These are phyloP conservation scores for Plasmodium malariae DNA, from an alignment of 169 alveolate genomes.

Conservation along the genomic window DNA sequence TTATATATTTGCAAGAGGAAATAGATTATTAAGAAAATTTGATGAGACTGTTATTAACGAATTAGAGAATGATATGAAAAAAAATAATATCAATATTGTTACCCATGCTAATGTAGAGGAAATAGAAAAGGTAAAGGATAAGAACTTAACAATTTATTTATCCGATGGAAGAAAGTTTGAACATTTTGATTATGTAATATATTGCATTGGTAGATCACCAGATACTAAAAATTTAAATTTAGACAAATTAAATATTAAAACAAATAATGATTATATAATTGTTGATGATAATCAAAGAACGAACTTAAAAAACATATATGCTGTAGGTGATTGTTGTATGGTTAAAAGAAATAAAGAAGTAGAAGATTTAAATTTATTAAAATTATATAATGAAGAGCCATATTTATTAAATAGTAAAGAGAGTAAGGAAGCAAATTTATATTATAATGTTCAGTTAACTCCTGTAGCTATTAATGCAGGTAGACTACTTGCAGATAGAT, in stretches of 20 bases:
- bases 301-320: slow-evolving; percentile 62
- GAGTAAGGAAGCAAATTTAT: background rate
- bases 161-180: slow-evolving; percentile 94
- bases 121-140: slow-evolving; percentile 84
- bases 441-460: slow-evolving; percentile 86
- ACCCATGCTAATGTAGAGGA: slow-evolving; percentile 94
- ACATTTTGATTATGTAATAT: slow-evolving; percentile 70
- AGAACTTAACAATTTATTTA: slow-evolving; percentile 92
- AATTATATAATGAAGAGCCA: slow-evolving; percentile 34
- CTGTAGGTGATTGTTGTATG: slow-evolving; percentile 70
- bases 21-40: slow-evolving; percentile 78
- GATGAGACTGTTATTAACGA: slow-evolving; percentile 82
- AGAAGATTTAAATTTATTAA: slow-evolving; percentile 50
- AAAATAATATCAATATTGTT: slow-evolving; percentile 77
- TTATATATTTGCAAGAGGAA: slow-evolving; percentile 86
- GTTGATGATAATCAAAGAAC: slow-evolving; percentile 76
- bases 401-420: slow-evolving; percentile 24
- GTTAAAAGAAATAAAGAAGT: slow-evolving; percentile 31
- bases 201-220: slow-evolving; percentile 75
- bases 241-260: slow-evolving; percentile 28
- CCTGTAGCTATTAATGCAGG: slow-evolving; percentile 97
- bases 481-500: slow-evolving; percentile 92
- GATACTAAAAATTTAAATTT: slow-evolving; percentile 64
- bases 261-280: slow-evolving; percentile 35
- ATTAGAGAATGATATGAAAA: slow-evolving; percentile 89